Base-by-base conservation (phyloP, 1,284 basidiomycete species). In the Amylostereum chailletii region DNA sequence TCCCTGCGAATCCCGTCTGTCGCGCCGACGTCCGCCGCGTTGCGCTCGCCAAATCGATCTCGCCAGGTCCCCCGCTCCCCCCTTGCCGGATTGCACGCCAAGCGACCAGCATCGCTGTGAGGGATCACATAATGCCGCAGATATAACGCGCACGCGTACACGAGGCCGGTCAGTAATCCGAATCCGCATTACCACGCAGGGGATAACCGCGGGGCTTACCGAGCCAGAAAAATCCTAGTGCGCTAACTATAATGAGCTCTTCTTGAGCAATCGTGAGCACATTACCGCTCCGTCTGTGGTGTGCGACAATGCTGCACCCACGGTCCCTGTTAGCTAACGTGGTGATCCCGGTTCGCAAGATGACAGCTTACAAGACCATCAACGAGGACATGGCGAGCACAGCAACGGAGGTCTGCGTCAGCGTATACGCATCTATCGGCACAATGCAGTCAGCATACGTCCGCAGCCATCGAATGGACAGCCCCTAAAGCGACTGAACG, bases 391-490 rank as follows among this genome's bases (percentile, higher is more conserved):
- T 74, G 26, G 81, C 79, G 11, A 87, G 66, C 45, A 82, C 71
- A 6, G 85, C 81, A 37, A 89, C 77, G 1, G 77, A 75, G n/a
- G 80, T 81, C 62, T 89, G 86, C 48, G 80, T 81, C 58, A 86
- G 59, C 55, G 82, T 81, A 57, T 82, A 72, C 31, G 78, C 76
- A 67, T 82, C 86, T 88, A 19, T 19, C 19, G 19, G 19, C 19
- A 19, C 19, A 19, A 19, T 19, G 19, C 19, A 19, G 19, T 19
- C 19, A 19, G 52, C 32, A 19, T 26, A 30, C 7, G 26, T 9
- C n/a, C 19, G n/a, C 26, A 30, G 26, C 36, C 4, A 31, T n/a
- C 38, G 11, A 33, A 45, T 32, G 36, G 4, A 5, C 50, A 36
- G 48, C 27, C 8, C 26, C 8, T 9, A 33, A 5, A 4, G 36